A percentile compares a stretch with the other conserved stretches of the same genome.
Evolutionary conservation across 192 early-diverging fungal genomes (phyloP).

Genomic region (Podila clonocystis): DNA sequence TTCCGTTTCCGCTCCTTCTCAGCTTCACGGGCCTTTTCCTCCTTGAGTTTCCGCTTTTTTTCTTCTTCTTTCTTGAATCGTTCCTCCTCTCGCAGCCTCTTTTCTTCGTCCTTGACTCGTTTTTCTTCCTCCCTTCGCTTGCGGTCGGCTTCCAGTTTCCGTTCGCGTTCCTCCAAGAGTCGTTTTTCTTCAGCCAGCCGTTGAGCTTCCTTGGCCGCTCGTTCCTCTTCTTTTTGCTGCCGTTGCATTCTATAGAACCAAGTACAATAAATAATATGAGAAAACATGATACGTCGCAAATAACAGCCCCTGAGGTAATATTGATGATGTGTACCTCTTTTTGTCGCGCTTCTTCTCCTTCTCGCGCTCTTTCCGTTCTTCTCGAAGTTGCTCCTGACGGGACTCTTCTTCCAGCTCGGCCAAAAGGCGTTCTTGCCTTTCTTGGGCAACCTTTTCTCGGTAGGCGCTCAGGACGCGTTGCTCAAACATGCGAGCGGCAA

Average conservation of each 20-base stretch:
- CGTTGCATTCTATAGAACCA: slow-evolving; percentile 63
- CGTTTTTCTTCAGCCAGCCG: slow-evolving; percentile 58
- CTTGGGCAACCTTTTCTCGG: slow-evolving; percentile 92
- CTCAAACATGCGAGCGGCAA: slow-evolving; percentile 97
- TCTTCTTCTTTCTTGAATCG: slow-evolving; percentile 57
- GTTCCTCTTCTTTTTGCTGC: slow-evolving; percentile 78
- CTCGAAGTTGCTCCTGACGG: slow-evolving; percentile 65
- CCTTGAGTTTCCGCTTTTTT: slow-evolving; percentile 60
- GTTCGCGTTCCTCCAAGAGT: slow-evolving; percentile 48
- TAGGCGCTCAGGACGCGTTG: slow-evolving; percentile 94
- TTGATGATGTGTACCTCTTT: slow-evolving; percentile 65
- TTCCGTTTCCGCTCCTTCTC: slow-evolving; percentile 60
- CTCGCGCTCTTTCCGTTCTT: slow-evolving; percentile 66
- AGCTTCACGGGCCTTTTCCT: slow-evolving; percentile 63
- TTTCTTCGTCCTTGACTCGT: slow-evolving; percentile 66
- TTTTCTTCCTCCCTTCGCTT: slow-evolving; percentile 69
- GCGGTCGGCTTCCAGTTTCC: slow-evolving; percentile 70
- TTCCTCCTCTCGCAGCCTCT: slow-evolving; percentile 62
- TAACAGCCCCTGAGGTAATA: background rate
- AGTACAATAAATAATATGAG: background rate
- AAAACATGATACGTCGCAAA: background rate
- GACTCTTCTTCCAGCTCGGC: slow-evolving; percentile 92
- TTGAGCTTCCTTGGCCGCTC: slow-evolving; percentile 65
- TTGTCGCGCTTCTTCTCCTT: slow-evolving; percentile 81
- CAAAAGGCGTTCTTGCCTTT: slow-evolving; percentile 87